Base-by-base conservation (phyloP, 495 filamentous ascomycete species). In the Talaromyces wortmannii region DNA sequence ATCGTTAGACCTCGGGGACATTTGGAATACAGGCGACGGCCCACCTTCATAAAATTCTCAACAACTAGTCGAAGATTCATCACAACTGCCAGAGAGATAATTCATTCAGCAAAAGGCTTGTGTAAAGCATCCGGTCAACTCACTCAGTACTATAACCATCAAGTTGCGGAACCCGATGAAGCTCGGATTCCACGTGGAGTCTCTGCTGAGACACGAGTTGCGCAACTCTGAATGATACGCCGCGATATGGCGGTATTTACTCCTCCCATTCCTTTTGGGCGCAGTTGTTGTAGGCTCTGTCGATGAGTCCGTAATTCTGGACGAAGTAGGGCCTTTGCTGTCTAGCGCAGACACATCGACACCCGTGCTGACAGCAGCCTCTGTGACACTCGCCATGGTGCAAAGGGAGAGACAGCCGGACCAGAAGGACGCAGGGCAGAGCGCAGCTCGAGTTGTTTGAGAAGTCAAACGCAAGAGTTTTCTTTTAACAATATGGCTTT, bases 21-120 rank as follows among this genome's bases (percentile, higher is more conserved):
- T 5, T 7, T 6, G 17, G 46, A 16, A 48, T 31, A 11, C n/a
- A 48, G 45, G 15, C 16, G 33, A 17, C 29, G 8, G 45, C 72
- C 61, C 61, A 90, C 91, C 78, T 98, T 98, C 77, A 91, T 88
- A 62, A 90, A 95, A 62, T 98, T 98, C 74, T 97, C 94, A 61
- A 98, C 90, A 57, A 98, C 85, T 57, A 98, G 77, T 58, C 94
- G 82, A 7, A 98, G 75, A 61, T 98, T 98, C 64, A 91, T 91
- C 45, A 91, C 92, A 61, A 97, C 90, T 89, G 63, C 30, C 42
- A 23, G 18, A 49, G 53, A 36, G 45, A 29, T 54, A 42, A 33
- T 15, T 55, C 47, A 61, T 65, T 40, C 67, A 59, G 17, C 31
- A 43, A 17, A 6, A 6, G 13, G 23, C 23, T 23, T 23, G 23